These are phyloP conservation scores for Rhizopus sp. DNA, from an alignment of 371 early-diverging fungal species.

Conservation along the genomic window DNA sequence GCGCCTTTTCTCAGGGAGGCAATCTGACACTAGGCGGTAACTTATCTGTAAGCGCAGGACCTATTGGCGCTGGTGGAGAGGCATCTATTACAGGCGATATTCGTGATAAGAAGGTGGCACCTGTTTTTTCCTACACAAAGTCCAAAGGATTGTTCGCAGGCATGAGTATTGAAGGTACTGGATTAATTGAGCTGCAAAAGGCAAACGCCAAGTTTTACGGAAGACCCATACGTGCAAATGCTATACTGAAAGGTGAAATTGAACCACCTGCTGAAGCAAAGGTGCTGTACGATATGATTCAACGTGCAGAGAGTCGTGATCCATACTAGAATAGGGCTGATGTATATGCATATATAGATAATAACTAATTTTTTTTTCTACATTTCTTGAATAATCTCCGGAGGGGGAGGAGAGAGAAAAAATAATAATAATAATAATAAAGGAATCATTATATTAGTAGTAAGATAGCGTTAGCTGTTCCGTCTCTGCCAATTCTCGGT, in stretches of 20 bases:
- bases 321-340: conserved; percentile 24
- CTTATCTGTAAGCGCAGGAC: conserved; percentile 74
- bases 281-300: conserved; percentile 40
- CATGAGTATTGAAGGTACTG: conserved; percentile 60
- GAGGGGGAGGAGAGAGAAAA: no score
- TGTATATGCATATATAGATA: background rate
- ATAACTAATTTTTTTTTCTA: background rate
- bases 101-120: conserved; percentile 42
- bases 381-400: no score
- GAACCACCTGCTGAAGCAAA: conserved; percentile 32
- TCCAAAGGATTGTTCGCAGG: conserved; percentile 82
- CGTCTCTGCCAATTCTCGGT: background rate
- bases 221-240: conserved; percentile 49
- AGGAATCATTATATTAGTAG: background rate
- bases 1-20: conserved; percentile 74
- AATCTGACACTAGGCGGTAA: conserved; percentile 77
- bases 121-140: conserved; percentile 67
- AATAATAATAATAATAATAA: no score
- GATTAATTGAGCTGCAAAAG: conserved; percentile 55
- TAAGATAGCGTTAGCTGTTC: background rate
- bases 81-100: conserved; percentile 64
- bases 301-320: conserved; percentile 45
- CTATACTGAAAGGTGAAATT: conserved; percentile 41
- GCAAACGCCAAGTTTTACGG: conserved; percentile 58
- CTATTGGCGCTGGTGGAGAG: conserved; percentile 80